These are phyloP conservation scores for Alternaria incomplexa DNA, from an alignment of 2,329 filamentous ascomycete species.

Conservation along the genomic window DNA sequence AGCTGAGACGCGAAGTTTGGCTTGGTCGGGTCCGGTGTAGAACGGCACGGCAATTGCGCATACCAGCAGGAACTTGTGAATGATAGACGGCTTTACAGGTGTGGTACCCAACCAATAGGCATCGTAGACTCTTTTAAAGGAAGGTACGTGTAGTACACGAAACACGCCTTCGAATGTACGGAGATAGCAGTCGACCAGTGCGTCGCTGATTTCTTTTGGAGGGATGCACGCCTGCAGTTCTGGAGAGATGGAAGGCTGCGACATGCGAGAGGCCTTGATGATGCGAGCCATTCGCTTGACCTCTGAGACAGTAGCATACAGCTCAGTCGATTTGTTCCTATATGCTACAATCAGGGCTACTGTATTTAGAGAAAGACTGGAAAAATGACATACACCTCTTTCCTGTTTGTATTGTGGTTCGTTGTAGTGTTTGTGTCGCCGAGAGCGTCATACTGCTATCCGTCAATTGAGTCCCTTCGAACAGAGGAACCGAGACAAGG, in stretches of 20 bases:
- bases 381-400: constrained; percentile 12
- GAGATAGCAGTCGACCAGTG: constrained; percentile 58
- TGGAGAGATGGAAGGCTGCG: constrained; percentile 53
- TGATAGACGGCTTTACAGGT: constrained; percentile 53
- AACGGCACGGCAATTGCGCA: constrained; percentile 50
- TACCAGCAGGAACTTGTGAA: constrained; percentile 57
- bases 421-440: constrained; percentile 16
- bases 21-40: constrained; percentile 56
- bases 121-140: constrained; percentile 58
- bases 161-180: constrained; percentile 56
- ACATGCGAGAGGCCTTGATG: constrained; percentile 55
- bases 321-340: constrained; percentile 28
- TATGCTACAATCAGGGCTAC: not conserved
- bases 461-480: not conserved
- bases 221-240: constrained; percentile 55
- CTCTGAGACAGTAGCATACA: constrained; percentile 27
- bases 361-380: not conserved
- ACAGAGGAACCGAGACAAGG: fast-evolving
- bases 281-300: constrained; percentile 61
- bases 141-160: constrained; percentile 60
- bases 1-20: constrained; percentile 45
- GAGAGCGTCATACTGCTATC: constrained; percentile 23
- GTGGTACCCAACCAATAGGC: constrained; percentile 55
- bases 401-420: constrained; percentile 52
- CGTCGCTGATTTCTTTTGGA: constrained; percentile 51